phyloP scores from a whole-genome alignment of 768 basidiomycete species.

The Podaxis sp. region DNA sequence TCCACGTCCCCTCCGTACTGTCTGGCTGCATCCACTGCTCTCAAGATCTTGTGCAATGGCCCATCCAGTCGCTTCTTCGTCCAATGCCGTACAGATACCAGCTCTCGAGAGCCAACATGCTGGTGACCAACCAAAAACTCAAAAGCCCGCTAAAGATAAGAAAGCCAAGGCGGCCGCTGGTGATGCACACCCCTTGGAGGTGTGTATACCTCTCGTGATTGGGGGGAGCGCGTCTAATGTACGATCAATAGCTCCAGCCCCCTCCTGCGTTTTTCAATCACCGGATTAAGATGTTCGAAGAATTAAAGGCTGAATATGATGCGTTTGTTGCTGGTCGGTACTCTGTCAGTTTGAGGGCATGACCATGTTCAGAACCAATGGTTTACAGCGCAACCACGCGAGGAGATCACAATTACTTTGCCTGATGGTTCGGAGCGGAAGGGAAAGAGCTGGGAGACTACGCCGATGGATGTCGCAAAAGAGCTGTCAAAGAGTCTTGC shows the following conservation, averaged over 20 bases:
- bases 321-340: slow-evolving; percentile 67
- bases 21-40: slow-evolving; percentile 13
- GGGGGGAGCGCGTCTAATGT: neutral
- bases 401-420: slow-evolving; percentile 79
- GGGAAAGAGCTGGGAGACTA: slow-evolving; percentile 92
- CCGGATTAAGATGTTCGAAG: slow-evolving; percentile 85
- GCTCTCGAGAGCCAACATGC: slow-evolving; percentile 41
- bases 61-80: slow-evolving; percentile 49
- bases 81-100: slow-evolving; percentile 44
- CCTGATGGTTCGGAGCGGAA: slow-evolving; percentile 82
- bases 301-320: slow-evolving; percentile 81
- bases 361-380: slow-evolving; percentile 4
- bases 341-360: neutral
- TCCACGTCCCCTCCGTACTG: slow-evolving; percentile 11
- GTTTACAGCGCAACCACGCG: slow-evolving; percentile 66
- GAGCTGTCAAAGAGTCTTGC: slow-evolving; percentile 82
- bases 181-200: slow-evolving; percentile 62
- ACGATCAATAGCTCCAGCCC: slow-evolving; percentile 61
- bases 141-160: slow-evolving; percentile 36
- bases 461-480: slow-evolving; percentile 87
- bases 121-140: slow-evolving; percentile 19
- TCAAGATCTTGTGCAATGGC: slow-evolving; percentile 42
- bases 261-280: slow-evolving; percentile 84
- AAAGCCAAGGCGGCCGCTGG: slow-evolving; percentile 34
- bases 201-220: slow-evolving; percentile 22